Base-by-base conservation (phyloP, 2,329 filamentous ascomycete species). In the Scorias spongiosa region DNA sequence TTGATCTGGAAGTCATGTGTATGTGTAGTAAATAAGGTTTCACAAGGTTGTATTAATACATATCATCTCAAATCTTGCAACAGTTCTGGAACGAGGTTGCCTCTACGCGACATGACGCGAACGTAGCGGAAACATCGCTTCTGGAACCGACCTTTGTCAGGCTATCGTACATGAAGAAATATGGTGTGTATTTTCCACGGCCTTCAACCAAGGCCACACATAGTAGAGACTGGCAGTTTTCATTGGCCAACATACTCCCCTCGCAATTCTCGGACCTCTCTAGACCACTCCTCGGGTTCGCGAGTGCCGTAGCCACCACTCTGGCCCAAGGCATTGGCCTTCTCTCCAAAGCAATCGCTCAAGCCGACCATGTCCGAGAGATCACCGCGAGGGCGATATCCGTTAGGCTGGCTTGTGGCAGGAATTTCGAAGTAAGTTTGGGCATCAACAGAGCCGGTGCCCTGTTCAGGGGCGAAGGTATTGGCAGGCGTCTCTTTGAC, bases 401-500 rank as follows among this genome's bases (percentile, higher is more conserved):
- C 20, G 20, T 7, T 7, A 26, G 20, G 20, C 20, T 26, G 20
- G 20, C 20, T 26, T 26, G 20, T 26, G 20, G 20, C 7, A 26
- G 20, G 20, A 26, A 26, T 7, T 26, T 26, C 20, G 20, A 26
- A 26, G 20, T 26, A 26, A 7, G 20, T 26, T 26, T 26, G 20
- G 20, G 20, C 20, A 7, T 26, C 20, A 26, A 26, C 7, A 26
- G 3, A 26, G 7, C 4, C 7, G 20, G 20, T 7, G 7, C 7
- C 7, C 20, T 3, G 20, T 7, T 26, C 20, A 7, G 7, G 7
- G 7, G 20, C 7, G 20, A 7, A 57, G 2, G 46, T 42, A 9
- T 40, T 7, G 20, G 20, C 20, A 26, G 20, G 4, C 20, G 20
- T 3, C 20, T 26, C 26, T 41, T 63, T 58, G 43, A 56, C 50